Percentiles rank a stretch among this genome's conserved stretches.
These are phyloP conservation scores for Arxiozyma bovina DNA, from an alignment of 1,139 yeast species.

Conservation along the genomic window DNA sequence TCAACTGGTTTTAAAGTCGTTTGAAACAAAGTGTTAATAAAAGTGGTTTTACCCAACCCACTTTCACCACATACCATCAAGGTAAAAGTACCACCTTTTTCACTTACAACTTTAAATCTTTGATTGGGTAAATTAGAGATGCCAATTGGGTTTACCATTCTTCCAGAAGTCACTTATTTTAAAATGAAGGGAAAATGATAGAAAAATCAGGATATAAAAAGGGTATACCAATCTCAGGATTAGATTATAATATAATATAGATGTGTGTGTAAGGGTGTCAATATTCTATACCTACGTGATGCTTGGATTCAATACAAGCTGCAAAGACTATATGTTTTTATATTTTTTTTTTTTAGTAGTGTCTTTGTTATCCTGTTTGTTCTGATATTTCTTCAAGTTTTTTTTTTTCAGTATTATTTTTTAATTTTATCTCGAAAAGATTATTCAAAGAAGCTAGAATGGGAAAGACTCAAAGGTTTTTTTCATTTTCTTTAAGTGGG, in stretches of 20 bases:
- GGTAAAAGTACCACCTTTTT: constrained; percentile 83
- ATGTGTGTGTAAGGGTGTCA: not conserved
- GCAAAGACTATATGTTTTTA: not conserved
- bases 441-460: too few relatives aligned
- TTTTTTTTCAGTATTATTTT: too few relatives aligned
- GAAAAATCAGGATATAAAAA: not conserved
- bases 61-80: constrained; percentile 94
- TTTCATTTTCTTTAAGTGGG: too few relatives aligned
- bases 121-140: constrained; percentile 89
- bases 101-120: constrained; percentile 84
- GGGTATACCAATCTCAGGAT: too few relatives aligned
- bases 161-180: constrained; percentile 10
- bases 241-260: too few relatives aligned
- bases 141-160: constrained; percentile 42
- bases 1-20: constrained; percentile 36
- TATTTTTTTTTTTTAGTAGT: too few relatives aligned
- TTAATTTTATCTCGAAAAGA: too few relatives aligned
- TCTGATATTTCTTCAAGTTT: not conserved
- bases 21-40: constrained; percentile 84
- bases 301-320: not conserved
- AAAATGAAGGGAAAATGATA: too few relatives aligned
- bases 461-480: too few relatives aligned
- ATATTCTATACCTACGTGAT: not conserved
- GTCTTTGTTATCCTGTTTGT: not conserved
- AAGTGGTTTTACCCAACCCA: constrained; percentile 90